Conservation (phyloP, 2,329 filamentous ascomycete species). For the Fusarium humuli region DNA sequence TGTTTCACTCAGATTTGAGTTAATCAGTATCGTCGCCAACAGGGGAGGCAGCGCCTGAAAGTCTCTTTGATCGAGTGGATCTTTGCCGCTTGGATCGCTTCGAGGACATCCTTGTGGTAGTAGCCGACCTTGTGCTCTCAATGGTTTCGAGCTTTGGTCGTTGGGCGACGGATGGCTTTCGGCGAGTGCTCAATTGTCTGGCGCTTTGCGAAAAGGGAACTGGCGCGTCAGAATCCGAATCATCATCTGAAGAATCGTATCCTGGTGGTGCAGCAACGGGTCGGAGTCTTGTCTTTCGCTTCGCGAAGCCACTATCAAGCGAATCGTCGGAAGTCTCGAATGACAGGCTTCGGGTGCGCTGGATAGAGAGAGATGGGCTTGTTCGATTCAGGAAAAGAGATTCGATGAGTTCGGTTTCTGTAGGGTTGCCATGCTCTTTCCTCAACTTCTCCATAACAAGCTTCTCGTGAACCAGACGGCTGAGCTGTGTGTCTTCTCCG, state of each 20-base stretch:
- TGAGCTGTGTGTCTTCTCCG: constrained; percentile 57
- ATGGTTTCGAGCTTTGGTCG: constrained; percentile 62
- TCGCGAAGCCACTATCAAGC: constrained; percentile 47
- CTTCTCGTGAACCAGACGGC: constrained; percentile 59
- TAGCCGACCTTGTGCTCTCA: constrained; percentile 54
- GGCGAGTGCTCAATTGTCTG: constrained; percentile 42
- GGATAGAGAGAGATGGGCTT: constrained; percentile 49
- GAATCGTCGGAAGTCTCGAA: constrained; percentile 54
- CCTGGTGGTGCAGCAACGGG: constrained; percentile 49
- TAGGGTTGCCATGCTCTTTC: constrained; percentile 53
- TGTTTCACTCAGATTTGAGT: constrained; percentile 23
- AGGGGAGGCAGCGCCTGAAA: constrained; percentile 51
- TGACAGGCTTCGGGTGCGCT: constrained; percentile 54
- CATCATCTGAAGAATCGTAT: constrained; percentile 51
- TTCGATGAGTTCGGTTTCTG: constrained; percentile 60
- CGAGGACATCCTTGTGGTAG: constrained; percentile 46
- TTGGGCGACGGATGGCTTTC: constrained; percentile 49
- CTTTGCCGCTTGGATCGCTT: constrained; percentile 48
- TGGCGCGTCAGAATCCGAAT: constrained; percentile 47
- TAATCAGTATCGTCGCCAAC: constrained; percentile 55
- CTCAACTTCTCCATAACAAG: constrained; percentile 60
- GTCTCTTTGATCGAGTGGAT: constrained; percentile 48
- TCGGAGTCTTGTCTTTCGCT: constrained; percentile 45
- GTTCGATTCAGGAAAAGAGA: constrained; percentile 54
- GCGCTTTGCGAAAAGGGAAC: constrained; percentile 43